Conservation (phyloP, 2,329 filamentous ascomycete species). For the Clarireedia monteithiana region DNA sequence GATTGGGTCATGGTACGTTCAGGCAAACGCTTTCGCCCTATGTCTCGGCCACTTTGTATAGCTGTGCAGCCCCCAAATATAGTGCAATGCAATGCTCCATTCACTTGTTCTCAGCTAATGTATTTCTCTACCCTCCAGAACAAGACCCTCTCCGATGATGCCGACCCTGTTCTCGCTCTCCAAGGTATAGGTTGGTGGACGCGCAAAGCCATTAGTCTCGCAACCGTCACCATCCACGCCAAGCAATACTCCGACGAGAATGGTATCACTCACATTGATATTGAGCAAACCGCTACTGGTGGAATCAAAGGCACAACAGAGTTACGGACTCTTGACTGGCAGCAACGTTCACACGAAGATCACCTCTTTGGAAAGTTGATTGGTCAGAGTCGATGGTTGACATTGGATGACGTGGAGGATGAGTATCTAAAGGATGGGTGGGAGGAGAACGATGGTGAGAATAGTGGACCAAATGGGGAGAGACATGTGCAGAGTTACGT, state of each 20-base stretch:
- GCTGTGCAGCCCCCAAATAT: background rate
- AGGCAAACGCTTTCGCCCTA: background rate
- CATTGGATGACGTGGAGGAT: constrained; percentile 22
- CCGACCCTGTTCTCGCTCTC: constrained; percentile 49
- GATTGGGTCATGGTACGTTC: constrained; percentile 43
- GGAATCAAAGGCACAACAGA: constrained; percentile 53
- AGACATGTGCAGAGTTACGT: constrained; percentile 42
- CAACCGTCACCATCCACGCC: constrained; percentile 44
- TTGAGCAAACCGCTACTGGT: constrained; percentile 55
- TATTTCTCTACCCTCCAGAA: constrained; percentile 37
- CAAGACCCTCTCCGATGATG: constrained; percentile 49
- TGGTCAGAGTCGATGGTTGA: constrained; percentile 7
- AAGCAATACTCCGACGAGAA: constrained; percentile 36
- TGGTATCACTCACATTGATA: constrained; percentile 42
- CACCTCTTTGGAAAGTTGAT: constrained; percentile 52
- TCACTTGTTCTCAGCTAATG: background rate
- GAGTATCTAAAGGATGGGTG: constrained; percentile 41
- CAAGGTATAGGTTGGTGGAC: constrained; percentile 51
- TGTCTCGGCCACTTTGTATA: background rate
- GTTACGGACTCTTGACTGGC: constrained; percentile 48
- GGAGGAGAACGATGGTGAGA: constrained; percentile 36
- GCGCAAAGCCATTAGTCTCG: constrained; percentile 51
- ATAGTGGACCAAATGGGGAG: constrained; percentile 35
- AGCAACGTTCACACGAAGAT: constrained; percentile 45
- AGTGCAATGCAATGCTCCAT: background rate